Evolutionary conservation across 148 eudicot genomes (phyloP), one percentile per base, ranked within the genome.

Genomic region (Limonium bicolor): DNA sequence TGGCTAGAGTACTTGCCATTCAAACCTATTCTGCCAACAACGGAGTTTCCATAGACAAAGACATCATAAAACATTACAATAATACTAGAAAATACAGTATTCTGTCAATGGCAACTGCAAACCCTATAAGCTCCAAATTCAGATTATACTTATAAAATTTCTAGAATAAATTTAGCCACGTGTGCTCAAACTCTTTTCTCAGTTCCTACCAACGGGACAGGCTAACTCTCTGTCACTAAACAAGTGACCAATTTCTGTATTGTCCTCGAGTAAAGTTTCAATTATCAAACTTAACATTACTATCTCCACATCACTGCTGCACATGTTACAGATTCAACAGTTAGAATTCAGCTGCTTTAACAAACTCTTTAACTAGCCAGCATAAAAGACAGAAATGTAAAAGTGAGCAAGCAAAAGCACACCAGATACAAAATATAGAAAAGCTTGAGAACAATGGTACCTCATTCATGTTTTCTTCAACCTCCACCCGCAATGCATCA

Each of bases 401-500:
- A 23, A 11, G 18, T 38, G 10, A 38, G 3, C 18, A 1, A 38
- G 17, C 42, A 38, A 38, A 17, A 7, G 17, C n/a, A 2, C 42
- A 2, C 14, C 3, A n/a, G n/a, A n/a, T n/a, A n/a, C 42, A 48
- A 26, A 16, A 13, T 21, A 20, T 19, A 15, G 48, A 24, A 2
- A 10, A 53, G 32, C 20, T 19, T 19, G 12, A 30, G 26, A 10
- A 16, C 8, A 15, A 7, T 2, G 29, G 54, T 77, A 85, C 95
- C 90, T 85, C 57, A 38, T 51, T 73, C 53, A 86, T 67, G 34
- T 41, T 60, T 56, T 86, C 96, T 54, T 86, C 96, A 22, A 67
- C 79, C 61, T 86, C 96, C 68, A 73, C 60, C 53, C 84, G 78
- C 82, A 78, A 63, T 25, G 85, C 65, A 59, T 84, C 95, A 48